A percentile compares a stretch with the other conserved stretches of the same genome.
These are phyloP conservation scores for Vanderwaltozyma yarrowii DNA, from an alignment of 805 yeast genomes.

Conservation along the genomic window DNA sequence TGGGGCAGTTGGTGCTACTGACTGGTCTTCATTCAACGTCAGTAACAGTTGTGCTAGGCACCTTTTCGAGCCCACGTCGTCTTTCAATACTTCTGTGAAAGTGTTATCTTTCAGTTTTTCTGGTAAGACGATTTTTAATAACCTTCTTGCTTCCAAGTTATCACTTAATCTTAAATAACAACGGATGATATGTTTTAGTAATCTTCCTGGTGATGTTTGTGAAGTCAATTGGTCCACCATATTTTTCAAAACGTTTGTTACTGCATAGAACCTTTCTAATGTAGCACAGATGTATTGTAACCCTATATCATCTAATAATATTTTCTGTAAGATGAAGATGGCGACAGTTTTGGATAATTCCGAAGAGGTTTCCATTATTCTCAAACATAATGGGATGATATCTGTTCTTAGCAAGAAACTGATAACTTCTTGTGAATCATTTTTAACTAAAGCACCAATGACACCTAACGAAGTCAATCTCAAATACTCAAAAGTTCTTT, in stretches of 20 bases:
- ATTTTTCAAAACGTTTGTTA: constrained; percentile 70
- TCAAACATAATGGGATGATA: constrained; percentile 86
- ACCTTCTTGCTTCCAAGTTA: constrained; percentile 81
- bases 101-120: constrained; percentile 70
- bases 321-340: constrained; percentile 88
- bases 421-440: constrained; percentile 91
- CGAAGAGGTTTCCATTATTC: constrained; percentile 91
- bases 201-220: constrained; percentile 62
- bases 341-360: constrained; percentile 95
- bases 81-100: constrained; percentile 65
- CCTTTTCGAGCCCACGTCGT: constrained; percentile 79
- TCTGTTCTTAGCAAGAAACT: constrained; percentile 89
- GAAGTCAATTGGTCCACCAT: constrained; percentile 83
- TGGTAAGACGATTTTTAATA: constrained; percentile 74
- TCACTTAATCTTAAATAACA: constrained; percentile 88
- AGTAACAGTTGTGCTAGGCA: constrained; percentile 76
- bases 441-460: constrained; percentile 91
- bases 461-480: constrained; percentile 91
- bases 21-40: constrained; percentile 40
- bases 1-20: not conserved
- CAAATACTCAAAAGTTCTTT: constrained; percentile 87
- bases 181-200: constrained; percentile 86
- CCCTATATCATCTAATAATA: constrained; percentile 85
- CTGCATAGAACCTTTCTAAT: constrained; percentile 88
- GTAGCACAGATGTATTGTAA: constrained; percentile 89